phyloP scores from a whole-genome alignment of 169 alveolate species.

The Perkinsus olseni region DNA sequence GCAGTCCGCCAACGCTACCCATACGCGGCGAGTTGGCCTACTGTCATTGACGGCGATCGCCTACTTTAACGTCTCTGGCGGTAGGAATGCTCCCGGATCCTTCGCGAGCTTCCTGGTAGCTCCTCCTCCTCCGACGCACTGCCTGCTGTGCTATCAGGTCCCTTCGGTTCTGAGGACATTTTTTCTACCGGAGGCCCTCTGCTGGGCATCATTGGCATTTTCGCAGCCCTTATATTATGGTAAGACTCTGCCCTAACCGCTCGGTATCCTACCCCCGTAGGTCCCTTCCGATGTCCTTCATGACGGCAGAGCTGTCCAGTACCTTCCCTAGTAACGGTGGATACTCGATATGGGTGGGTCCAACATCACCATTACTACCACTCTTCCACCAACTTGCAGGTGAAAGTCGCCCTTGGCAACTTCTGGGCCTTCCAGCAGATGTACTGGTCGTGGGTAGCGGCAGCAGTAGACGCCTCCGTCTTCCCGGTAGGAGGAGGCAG shows the following conservation, averaged over 20 bases:
- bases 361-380: not conserved
- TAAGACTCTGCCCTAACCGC: no score
- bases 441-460: constrained; percentile 17
- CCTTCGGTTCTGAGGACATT: constrained; percentile 7
- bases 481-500: not conserved
- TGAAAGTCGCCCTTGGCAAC: constrained; percentile 1
- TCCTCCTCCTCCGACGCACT: no score
- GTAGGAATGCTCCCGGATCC: not conserved
- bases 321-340: constrained; percentile 12
- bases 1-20: no score
- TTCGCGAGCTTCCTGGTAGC: no score
- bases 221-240: not conserved
- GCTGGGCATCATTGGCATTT: not conserved
- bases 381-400: not conserved
- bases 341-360: not conserved
- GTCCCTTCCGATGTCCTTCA: not conserved
- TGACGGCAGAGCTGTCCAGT: not conserved
- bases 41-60: no score
- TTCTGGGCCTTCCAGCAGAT: constrained; percentile 4
- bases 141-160: not conserved
- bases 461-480: constrained; percentile 8
- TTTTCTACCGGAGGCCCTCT: constrained; percentile 1
- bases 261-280: no score
- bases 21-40: no score
- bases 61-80: constrained; percentile 9